Percentiles rank a stretch among this genome's conserved stretches.
These are phyloP conservation scores for Fonsecaea pugnacius DNA, from an alignment of 2,329 filamentous ascomycete genomes.

Conservation along the genomic window DNA sequence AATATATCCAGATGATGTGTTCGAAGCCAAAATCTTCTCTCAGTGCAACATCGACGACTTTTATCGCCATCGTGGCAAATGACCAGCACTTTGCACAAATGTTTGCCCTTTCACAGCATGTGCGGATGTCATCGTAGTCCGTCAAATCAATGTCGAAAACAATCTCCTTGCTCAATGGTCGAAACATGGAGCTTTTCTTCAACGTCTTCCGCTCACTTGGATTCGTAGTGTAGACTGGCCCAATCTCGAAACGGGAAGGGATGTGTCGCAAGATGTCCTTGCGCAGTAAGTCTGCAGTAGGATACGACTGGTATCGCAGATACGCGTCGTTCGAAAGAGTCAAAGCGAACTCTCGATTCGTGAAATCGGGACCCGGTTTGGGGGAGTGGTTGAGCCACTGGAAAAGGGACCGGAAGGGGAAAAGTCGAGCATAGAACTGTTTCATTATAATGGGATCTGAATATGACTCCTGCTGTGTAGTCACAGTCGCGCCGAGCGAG, in stretches of 20 bases:
- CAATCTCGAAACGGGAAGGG: constrained; percentile 95
- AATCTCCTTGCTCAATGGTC: constrained; percentile 86
- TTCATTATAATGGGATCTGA: constrained; percentile 74
- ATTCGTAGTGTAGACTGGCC: constrained; percentile 93
- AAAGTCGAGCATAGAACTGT: constrained; percentile 92
- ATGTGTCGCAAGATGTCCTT: constrained; percentile 89
- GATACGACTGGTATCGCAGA: constrained; percentile 84
- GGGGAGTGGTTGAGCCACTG: constrained; percentile 97
- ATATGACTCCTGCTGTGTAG: constrained; percentile 23
- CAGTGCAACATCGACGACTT: constrained; percentile 83
- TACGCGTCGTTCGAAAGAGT: constrained; percentile 92
- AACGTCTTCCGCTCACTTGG: constrained; percentile 90
- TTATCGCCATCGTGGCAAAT: constrained; percentile 97
- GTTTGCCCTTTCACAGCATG: constrained; percentile 89
- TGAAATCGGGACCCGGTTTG: constrained; percentile 83
- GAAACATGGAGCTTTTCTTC: constrained; percentile 78
- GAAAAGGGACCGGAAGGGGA: constrained; percentile 92
- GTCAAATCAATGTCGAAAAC: constrained; percentile 99
- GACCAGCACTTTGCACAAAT: constrained; percentile 95
- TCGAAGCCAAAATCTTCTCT: constrained; percentile 95
- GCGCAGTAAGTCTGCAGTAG: constrained; percentile 72
- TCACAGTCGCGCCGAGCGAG: constrained; percentile 47
- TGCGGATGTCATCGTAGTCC: constrained; percentile 95
- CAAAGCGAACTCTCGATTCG: constrained; percentile 92
- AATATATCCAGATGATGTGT: constrained; percentile 99